Percentiles rank a stretch among this genome's conserved stretches.
phyloP scores from a whole-genome alignment of 1,284 basidiomycete genomes.

The Rhodotorula sp. region DNA sequence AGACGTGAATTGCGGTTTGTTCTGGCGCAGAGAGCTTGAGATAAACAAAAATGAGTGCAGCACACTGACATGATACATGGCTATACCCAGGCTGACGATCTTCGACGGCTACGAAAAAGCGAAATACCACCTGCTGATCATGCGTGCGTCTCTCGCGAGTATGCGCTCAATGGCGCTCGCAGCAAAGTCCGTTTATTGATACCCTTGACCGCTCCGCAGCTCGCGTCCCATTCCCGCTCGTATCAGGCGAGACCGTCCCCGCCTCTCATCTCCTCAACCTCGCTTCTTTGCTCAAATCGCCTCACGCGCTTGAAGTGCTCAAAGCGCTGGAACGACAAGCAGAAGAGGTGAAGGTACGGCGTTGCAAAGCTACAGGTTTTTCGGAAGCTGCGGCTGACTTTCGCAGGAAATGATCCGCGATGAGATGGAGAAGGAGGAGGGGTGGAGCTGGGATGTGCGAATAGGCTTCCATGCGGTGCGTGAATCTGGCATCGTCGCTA shows the following conservation, averaged over 20 bases:
- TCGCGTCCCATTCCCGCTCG: slow-evolving; percentile 31
- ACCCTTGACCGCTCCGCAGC: slow-evolving; percentile 20
- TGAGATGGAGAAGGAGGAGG: slow-evolving; percentile 76
- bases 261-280: slow-evolving; percentile 59
- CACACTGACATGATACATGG: too few species aligned
- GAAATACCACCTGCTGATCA: slow-evolving; percentile 32
- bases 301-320: slow-evolving; percentile 62
- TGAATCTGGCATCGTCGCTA: background rate
- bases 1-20: slow-evolving; percentile 30
- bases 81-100: slow-evolving; percentile 61
- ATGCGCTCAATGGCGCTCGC: background rate
- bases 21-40: background rate
- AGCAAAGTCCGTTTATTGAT: too few species aligned
- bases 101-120: slow-evolving; percentile 81
- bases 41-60: background rate
- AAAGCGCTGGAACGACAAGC: slow-evolving; percentile 61
- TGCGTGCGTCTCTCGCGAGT: slow-evolving; percentile 22
- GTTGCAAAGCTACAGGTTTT: background rate
- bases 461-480: slow-evolving; percentile 76
- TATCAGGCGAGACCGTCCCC: slow-evolving; percentile 40
- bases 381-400: background rate
- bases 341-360: slow-evolving; percentile 53
- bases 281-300: slow-evolving; percentile 60
- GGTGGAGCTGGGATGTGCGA: slow-evolving; percentile 76
- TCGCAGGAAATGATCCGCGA: slow-evolving; percentile 47